Base-by-base conservation (phyloP, 768 basidiomycete species). In the Auriscalpium orientale region DNA sequence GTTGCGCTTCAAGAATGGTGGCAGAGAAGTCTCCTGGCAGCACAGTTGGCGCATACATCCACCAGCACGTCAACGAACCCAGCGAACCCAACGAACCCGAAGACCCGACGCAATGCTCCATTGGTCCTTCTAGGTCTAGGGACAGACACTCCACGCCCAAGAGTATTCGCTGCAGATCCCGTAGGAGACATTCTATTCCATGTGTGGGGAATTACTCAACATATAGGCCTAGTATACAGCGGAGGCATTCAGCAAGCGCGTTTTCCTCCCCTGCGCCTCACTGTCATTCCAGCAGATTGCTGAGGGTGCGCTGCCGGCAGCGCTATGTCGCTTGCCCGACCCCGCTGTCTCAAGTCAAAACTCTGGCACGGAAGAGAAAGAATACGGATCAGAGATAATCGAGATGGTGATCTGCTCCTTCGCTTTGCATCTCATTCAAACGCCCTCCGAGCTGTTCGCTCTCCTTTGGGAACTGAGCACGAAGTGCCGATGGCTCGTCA, bases 371-470 rank as follows among this genome's bases (percentile, higher is more conserved):
- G 28, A 28, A 28, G 28, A 28, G 7, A 28, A 28, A 28, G 28
- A 28, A 28, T 28, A 28, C 4, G 28, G 7, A 28, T 28, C 28
- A 7, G 52, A 53, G 18, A 56, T 57, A 43, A 66, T 82, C 44
- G 86, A 90, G 61, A 76, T 89, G 69, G 79, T 84, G 13, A 66
- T 89, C 20, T 86, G 86, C 63, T 88, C 87, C 4, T 89, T 89
- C 62, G 87, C 86, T 9, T 68, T 90, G 33, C 87, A 90, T 63
- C 80, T 90, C 37, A 67, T 88, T 35, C 79, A 81, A 46, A 76
- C 74, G 22, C 65, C 81, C 2, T 85, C 82, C 0, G 79, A 82
- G 53, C 71, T 89, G 18, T 90, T 82, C 64, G 72, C 83, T 8
- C 70, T 89, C 8, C 71, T 88, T 12, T 82, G 78, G 72, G 83